Base-by-base conservation (phyloP, 2,329 filamentous ascomycete species). In the Aplosporella prunicola region DNA sequence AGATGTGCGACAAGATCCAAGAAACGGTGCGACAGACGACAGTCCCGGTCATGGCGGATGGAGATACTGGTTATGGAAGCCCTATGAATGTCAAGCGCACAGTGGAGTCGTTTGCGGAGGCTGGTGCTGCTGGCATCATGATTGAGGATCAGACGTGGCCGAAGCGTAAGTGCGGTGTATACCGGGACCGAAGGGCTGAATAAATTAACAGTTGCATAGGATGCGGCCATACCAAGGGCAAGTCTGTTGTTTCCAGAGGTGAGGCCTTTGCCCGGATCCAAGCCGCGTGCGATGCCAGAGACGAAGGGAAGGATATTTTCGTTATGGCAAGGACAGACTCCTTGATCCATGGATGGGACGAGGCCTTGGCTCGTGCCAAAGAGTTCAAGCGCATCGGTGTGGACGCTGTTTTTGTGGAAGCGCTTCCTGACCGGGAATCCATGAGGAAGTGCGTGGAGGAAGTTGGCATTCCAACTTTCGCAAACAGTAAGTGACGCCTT, bases 61-160 rank as follows among this genome's bases (percentile, higher is more conserved):
- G 63, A 0, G 65, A 69, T 41, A 69, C 66, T 0, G 66, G 66
- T 3, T 69, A 69, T 35, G 66, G 66, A 5, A 58, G 62, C 26
- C 61, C 66, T 3, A 63, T 67, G 61, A 69, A 68, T 32, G 65
- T 69, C 1, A 56, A 56, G 25, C 45, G 65, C 11, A 67, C 66
- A 0, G 66, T 69, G 3, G 56, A 67, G 43, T 53, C 52, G 5
- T 68, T 61, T 44, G 64, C 65, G 0, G 43, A 50, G 4, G 64
- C 64, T 1, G 47, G 58, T 11, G 58, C 58, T 11, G 57, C 58
- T 3, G 58, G 58, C 0, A 43, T 61, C 20, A 59, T 60, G 62
- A 65, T 69, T 38, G 66, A 69, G 39, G 64, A 68, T 37, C 66
- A 68, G 43, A 65, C 61, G 1, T 69, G 65, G 65, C 65, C 66